phyloP scores from a whole-genome alignment of 768 basidiomycete species.

The Amanita muscaria region DNA sequence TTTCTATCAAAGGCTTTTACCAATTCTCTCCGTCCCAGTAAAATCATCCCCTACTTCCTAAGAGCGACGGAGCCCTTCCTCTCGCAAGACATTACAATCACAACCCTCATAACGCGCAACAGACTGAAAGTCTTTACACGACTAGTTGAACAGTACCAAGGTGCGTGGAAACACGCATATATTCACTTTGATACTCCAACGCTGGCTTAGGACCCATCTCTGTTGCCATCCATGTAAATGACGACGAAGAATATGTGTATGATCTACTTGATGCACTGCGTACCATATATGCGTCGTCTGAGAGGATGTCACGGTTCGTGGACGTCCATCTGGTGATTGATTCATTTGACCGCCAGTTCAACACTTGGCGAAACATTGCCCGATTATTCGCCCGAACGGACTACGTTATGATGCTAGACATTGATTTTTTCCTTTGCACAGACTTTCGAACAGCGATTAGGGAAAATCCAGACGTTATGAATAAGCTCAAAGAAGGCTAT shows the following conservation, averaged over 20 bases:
- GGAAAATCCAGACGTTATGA: conserved; percentile 29
- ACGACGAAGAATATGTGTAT: conserved; percentile 36
- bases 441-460: conserved; percentile 59
- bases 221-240: conserved; percentile 68
- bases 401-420: conserved; percentile 86
- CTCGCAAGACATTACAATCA: conserved; percentile 69
- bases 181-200: conserved; percentile 1
- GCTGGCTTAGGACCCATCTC: conserved; percentile 64
- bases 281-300: conserved; percentile 56
- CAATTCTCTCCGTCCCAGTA: conserved; percentile 60
- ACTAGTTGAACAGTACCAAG: conserved; percentile 71
- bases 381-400: conserved; percentile 77
- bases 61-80: conserved; percentile 49
- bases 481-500: conserved; percentile 46
- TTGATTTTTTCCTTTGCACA: conserved; percentile 82
- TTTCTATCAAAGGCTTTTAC: conserved; percentile 66
- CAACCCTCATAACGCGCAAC: conserved; percentile 76
- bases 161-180: conserved; percentile 23
- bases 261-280: conserved; percentile 55
- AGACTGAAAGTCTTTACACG: conserved; percentile 65
- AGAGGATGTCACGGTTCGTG: conserved; percentile 57
- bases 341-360: conserved; percentile 76
- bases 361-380: conserved; percentile 84
- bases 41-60: conserved; percentile 77
- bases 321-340: conserved; percentile 86